phyloP scores from a whole-genome alignment of 495 filamentous ascomycete genomes.

The Podospora fimiseda region DNA sequence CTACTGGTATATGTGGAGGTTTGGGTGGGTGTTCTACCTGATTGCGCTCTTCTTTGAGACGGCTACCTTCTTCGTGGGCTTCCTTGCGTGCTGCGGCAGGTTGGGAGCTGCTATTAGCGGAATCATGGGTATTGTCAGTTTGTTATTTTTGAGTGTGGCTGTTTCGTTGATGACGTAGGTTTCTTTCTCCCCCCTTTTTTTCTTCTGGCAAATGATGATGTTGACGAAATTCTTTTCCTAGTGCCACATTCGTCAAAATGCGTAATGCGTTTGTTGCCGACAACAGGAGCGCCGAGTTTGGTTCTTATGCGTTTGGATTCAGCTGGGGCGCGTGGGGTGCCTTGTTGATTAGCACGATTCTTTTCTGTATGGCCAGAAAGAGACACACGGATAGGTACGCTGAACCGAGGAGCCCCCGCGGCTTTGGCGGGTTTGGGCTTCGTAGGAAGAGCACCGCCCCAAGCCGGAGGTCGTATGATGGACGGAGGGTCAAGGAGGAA shows the following conservation, averaged over 20 bases:
- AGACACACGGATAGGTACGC: slow-evolving; percentile 1
- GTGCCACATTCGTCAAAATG: slow-evolving; percentile 64
- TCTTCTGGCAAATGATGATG: slow-evolving; percentile 14
- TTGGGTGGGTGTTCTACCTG: slow-evolving; percentile 68
- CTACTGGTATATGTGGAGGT: slow-evolving; percentile 54
- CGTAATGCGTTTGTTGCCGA: slow-evolving; percentile 60
- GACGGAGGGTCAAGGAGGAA: slow-evolving; percentile 57
- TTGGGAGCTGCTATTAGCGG: slow-evolving; percentile 42
- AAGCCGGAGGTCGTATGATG: slow-evolving; percentile 43
- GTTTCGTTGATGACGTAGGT: slow-evolving; percentile 50
- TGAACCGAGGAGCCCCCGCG: neutral
- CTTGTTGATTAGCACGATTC: slow-evolving; percentile 60
- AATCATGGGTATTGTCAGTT: slow-evolving; percentile 28
- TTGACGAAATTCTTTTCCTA: too few species aligned
- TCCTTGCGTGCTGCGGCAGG: slow-evolving; percentile 44
- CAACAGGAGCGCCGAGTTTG: slow-evolving; percentile 55
- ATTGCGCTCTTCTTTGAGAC: slow-evolving; percentile 60
- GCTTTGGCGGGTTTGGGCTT: slow-evolving; percentile 15
- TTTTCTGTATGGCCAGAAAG: slow-evolving; percentile 56
- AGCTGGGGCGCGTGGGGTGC: slow-evolving; percentile 74
- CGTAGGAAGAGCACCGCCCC: slow-evolving; percentile 31
- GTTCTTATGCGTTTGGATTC: slow-evolving; percentile 73
- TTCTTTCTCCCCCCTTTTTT: slow-evolving; percentile 3
- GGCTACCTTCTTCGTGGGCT: slow-evolving; percentile 47
- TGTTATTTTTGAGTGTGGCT: slow-evolving; percentile 42